Evolutionary conservation across 2,329 filamentous ascomycete species (phyloP).

Genomic region (Alternaria solani): DNA sequence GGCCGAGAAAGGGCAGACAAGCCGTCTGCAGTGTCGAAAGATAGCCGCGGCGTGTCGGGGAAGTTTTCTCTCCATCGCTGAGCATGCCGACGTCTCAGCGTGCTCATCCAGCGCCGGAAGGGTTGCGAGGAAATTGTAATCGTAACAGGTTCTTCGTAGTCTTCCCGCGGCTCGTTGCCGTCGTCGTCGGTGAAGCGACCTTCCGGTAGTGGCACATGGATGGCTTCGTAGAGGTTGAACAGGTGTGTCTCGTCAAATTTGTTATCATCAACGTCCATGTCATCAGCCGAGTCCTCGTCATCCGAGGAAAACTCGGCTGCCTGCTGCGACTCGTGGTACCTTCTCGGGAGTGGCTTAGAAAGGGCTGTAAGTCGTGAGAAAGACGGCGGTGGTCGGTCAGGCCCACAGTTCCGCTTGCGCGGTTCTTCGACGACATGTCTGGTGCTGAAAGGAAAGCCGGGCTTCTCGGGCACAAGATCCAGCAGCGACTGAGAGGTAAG

Average conservation of each 20-base stretch:
- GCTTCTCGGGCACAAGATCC: conserved; percentile 38
- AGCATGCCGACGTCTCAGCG: conserved; percentile 66
- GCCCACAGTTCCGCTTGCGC: conserved; percentile 33
- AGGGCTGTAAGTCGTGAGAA: conserved; percentile 22
- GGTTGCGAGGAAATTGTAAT: conserved; percentile 49
- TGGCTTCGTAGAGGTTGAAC: conserved; percentile 44
- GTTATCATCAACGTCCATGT: conserved; percentile 23
- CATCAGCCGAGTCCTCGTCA: conserved; percentile 20
- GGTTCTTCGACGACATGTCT: conserved; percentile 22
- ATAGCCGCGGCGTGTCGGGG: conserved; percentile 46
- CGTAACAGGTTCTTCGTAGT: not conserved
- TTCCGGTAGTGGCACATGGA: conserved; percentile 39
- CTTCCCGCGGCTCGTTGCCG: conserved; percentile 13
- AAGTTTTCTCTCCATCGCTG: conserved; percentile 48
- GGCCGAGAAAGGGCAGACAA: conserved; percentile 20
- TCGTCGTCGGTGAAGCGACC: conserved; percentile 32
- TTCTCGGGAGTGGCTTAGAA: conserved; percentile 23
- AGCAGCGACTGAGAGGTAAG: conserved; percentile 46
- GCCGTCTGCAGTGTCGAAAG: conserved; percentile 39
- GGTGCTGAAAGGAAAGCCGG: conserved; percentile 5
- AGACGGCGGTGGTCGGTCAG: conserved; percentile 26
- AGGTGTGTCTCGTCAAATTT: conserved; percentile 30
- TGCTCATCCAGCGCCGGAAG: conserved; percentile 78
- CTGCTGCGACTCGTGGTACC: conserved; percentile 10
- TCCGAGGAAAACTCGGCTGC: conserved; percentile 10